Base-by-base conservation (phyloP, 2,329 filamentous ascomycete species). In the Colletotrichum lindemuthianum region DNA sequence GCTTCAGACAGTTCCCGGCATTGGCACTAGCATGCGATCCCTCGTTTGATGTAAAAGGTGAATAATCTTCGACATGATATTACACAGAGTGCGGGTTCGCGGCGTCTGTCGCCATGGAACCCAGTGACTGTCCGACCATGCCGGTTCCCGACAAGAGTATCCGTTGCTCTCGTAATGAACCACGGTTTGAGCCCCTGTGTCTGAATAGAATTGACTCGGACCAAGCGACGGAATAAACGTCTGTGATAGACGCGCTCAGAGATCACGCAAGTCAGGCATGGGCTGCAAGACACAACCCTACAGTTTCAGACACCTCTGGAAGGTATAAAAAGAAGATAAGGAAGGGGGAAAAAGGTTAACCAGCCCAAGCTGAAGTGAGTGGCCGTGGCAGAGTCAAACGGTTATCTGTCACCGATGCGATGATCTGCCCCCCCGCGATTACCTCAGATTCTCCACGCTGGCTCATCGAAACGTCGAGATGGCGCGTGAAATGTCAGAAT, bases 361-460 rank as follows among this genome's bases (percentile, higher is more conserved):
- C 24, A 24, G 24, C 50, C 39, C 37, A 37, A 41, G n/a, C n/a
- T 41, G 37, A n/a, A n/a, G 44, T 11, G 50, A 32, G 32, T 50
- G 9, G 44, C 12, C 13, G 15, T 9, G 3, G n/a, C 32, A 44
- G 13, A 34, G 39, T 39, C 33, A 11, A 9, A 41, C 49, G 56
- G 13, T 64, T 55, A 50, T 60, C 44, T 60, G 49, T 55, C 43
- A 34, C 15, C 49, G 13, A 55, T 51, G 34, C 60, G 56, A 54
- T 48, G 56, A 64, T 64, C 47, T 41, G 24, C 9, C 13, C 37
- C 37, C 13, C 37, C 37, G 9, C 43, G 41, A 53, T 44, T 52
- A 37, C 47, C 33, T 59, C 47, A 33, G 15, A 33, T 13, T 37
- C 16, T 12, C 34, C 51, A 6, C 11, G 7, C 16, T 37, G 10